A percentile compares a stretch with the other conserved stretches of the same genome.
phyloP scores from a whole-genome alignment of 2,329 filamentous ascomycete species.

The Colletotrichum chlorophyti region DNA sequence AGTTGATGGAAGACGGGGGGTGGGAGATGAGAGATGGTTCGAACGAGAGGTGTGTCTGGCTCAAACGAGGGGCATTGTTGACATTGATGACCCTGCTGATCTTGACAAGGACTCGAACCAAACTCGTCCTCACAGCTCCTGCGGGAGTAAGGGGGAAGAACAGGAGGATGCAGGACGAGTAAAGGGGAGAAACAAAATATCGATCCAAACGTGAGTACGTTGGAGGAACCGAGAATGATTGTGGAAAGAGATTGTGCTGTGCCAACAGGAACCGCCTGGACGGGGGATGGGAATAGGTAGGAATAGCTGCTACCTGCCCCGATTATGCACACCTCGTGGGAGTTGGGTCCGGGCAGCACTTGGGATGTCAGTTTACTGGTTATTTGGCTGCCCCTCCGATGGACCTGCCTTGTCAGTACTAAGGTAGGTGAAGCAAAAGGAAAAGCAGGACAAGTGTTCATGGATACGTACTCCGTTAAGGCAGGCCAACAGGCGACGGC shows the following conservation, averaged over 20 bases:
- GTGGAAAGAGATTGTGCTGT: no score
- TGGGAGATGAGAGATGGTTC: not conserved
- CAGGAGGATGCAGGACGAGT: not conserved
- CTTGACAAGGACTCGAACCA: not conserved
- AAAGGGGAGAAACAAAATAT: slow-evolving; percentile 1
- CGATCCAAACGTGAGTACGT: not conserved
- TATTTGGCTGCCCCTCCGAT: no score
- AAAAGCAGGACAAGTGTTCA: not conserved
- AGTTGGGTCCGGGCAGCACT: no score
- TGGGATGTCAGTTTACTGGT: no score
- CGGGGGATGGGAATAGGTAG: not conserved
- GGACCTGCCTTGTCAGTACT: slow-evolving; percentile 9
- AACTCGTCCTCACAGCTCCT: not conserved
- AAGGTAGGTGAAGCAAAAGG: not conserved
- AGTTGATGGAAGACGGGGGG: slow-evolving; percentile 1
- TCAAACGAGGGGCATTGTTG: not conserved
- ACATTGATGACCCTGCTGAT: not conserved
- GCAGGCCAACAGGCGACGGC: no score
- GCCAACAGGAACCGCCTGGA: no score
- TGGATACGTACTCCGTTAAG: not conserved
- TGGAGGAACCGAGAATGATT: no score
- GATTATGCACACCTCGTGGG: no score
- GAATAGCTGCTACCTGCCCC: no score
- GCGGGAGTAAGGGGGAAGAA: not conserved
- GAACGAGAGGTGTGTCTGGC: not conserved